phyloP scores from a whole-genome alignment of 495 filamentous ascomycete genomes.

The Cryomyces minteri region DNA sequence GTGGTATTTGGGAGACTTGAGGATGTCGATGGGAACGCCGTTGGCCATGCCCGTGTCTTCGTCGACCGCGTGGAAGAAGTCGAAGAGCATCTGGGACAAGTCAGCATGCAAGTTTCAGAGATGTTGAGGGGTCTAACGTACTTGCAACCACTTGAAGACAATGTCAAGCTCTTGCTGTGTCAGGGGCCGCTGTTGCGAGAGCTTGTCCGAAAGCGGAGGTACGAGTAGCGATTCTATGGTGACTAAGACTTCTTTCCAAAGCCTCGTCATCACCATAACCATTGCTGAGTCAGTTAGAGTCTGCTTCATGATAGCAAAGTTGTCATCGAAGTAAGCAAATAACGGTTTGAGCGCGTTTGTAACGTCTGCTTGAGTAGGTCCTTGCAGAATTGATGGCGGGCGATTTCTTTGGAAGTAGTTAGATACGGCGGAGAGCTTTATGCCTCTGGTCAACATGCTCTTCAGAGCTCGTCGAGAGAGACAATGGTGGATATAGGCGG shows the following conservation, averaged over 20 bases:
- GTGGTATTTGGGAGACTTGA: slow-evolving; percentile 95
- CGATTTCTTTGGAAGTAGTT: slow-evolving; percentile 54
- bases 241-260: slow-evolving; percentile 94
- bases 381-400: slow-evolving; percentile 31
- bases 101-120: not conserved
- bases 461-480: slow-evolving; percentile 68
- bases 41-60: slow-evolving; percentile 69
- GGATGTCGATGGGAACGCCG: slow-evolving; percentile 75
- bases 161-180: slow-evolving; percentile 84
- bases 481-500: slow-evolving; percentile 79
- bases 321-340: slow-evolving; percentile 96
- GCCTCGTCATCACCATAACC: slow-evolving; percentile 89
- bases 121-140: not conserved
- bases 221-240: slow-evolving; percentile 84
- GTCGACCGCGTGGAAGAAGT: slow-evolving; percentile 89
- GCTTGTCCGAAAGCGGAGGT: slow-evolving; percentile 89
- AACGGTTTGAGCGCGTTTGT: slow-evolving; percentile 69
- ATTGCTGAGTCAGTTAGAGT: slow-evolving; percentile 85
- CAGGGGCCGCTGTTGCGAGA: slow-evolving; percentile 70
- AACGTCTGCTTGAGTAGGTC: slow-evolving; percentile 51
- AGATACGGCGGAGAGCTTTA: slow-evolving; percentile 58
- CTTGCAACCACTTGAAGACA: slow-evolving; percentile 73
- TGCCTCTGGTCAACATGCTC: slow-evolving; percentile 50
- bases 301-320: slow-evolving; percentile 97
- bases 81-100: slow-evolving; percentile 47